phyloP scores from a whole-genome alignment of 495 filamentous ascomycete genomes.

The Choiromyces venosus region DNA sequence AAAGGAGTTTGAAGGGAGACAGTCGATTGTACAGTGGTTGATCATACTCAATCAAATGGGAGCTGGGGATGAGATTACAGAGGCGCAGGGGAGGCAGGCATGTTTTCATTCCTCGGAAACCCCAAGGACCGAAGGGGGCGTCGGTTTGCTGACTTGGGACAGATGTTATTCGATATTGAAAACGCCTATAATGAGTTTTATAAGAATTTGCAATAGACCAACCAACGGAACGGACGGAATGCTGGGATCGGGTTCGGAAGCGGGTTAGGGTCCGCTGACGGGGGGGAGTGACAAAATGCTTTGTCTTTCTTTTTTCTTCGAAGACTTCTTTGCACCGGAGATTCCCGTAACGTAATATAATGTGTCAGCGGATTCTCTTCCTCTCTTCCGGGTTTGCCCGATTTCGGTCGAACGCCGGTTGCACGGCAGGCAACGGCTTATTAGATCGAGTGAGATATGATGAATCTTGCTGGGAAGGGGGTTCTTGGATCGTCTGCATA shows the following conservation, averaged over 20 bases:
- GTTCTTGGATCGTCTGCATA: neutral
- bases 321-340: neutral
- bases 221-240: neutral
- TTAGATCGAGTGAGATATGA: neutral
- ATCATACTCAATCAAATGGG: slow-evolving; percentile 97
- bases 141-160: slow-evolving; percentile 48
- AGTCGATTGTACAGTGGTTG: slow-evolving; percentile 97
- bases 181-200: slow-evolving; percentile 41
- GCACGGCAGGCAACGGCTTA: neutral
- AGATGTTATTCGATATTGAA: slow-evolving; percentile 52
- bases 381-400: neutral
- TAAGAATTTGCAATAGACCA: slow-evolving; percentile 29
- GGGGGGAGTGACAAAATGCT: neutral
- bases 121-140: slow-evolving; percentile 48
- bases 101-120: slow-evolving; percentile 55
- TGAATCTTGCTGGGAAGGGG: neutral
- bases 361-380: neutral
- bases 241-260: neutral
- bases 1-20: slow-evolving; percentile 82
- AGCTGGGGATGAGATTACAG: slow-evolving; percentile 80
- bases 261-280: no score
- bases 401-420: neutral
- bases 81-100: slow-evolving; percentile 81
- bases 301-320: neutral
- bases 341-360: neutral